Conservation (phyloP, 129 eudicot species). For the Artemisia annua region DNA sequence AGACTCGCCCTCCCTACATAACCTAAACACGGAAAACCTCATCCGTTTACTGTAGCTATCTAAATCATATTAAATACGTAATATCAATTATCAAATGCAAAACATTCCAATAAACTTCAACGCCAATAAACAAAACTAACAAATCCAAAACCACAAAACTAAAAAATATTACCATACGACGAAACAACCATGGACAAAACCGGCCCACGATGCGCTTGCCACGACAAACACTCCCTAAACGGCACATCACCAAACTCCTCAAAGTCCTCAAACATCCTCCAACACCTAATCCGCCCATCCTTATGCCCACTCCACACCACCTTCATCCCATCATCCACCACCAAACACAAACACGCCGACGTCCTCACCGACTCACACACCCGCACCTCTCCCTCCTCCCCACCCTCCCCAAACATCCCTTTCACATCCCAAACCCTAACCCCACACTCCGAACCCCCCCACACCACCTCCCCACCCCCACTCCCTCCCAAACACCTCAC, state of each 20-base stretch:
- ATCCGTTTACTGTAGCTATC: too few species aligned
- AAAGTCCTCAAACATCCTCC: conserved; percentile 57
- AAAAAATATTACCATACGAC: conserved; percentile 63
- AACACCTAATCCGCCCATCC: conserved; percentile 86
- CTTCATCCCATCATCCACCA: conserved; percentile 67
- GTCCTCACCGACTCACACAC: conserved; percentile 51
- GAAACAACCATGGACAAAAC: conserved; percentile 73
- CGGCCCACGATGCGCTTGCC: conserved; percentile 94
- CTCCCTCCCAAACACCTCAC: conserved; percentile 53
- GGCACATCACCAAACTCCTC: conserved; percentile 24
- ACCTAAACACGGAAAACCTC: not conserved
- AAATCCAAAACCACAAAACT: conserved; percentile 1
- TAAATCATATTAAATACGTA: not conserved
- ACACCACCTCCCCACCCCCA: conserved; percentile 46
- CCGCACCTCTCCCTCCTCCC: conserved; percentile 57
- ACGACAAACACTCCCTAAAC: conserved; percentile 55
- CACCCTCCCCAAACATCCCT: conserved; percentile 42
- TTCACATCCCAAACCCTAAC: conserved; percentile 61
- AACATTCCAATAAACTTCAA: conserved; percentile 6
- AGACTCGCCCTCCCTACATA: not conserved
- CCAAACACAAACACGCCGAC: conserved; percentile 59
- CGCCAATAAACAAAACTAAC: not conserved
- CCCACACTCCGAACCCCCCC: conserved; percentile 87
- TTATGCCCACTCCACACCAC: conserved; percentile 93
- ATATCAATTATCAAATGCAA: conserved; percentile 13